Conservation (phyloP, 2,329 filamentous ascomycete species). For the Fusarium acutatum region DNA sequence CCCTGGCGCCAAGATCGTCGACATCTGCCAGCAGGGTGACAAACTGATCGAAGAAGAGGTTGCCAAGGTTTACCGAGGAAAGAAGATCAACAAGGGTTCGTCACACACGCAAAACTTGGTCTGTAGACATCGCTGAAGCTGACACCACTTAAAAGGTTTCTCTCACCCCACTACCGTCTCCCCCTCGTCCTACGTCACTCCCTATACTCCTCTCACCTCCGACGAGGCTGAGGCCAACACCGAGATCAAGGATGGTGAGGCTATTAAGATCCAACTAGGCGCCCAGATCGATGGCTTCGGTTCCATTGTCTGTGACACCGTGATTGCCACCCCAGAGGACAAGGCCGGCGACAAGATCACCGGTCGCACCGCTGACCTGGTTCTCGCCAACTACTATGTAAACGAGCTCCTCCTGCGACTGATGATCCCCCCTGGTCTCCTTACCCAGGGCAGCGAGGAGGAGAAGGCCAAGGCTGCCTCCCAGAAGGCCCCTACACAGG, state of each 20-base stretch:
- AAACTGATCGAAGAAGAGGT: constrained; percentile 94
- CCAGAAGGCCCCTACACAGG: constrained; percentile 83
- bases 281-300: constrained; percentile 98
- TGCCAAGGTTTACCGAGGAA: constrained; percentile 96
- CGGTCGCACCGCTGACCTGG: constrained; percentile 83
- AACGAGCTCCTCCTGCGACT: constrained; percentile 93
- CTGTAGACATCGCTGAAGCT: constrained; percentile 29
- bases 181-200: constrained; percentile 91
- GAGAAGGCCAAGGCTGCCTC: constrained; percentile 92
- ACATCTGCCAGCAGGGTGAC: constrained; percentile 95
- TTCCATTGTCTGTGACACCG: constrained; percentile 93
- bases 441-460: constrained; percentile 86
- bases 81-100: constrained; percentile 92
- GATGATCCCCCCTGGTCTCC: constrained; percentile 88
- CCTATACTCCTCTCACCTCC: constrained; percentile 90
- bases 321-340: constrained; percentile 74
- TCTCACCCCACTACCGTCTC: constrained; percentile 95
- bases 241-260: constrained; percentile 83
- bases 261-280: constrained; percentile 98
- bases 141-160: constrained; percentile 67
- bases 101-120: constrained; percentile 25
- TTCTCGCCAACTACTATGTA: constrained; percentile 91
- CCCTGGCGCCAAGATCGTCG: constrained; percentile 90
- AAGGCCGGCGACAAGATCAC: constrained; percentile 71
- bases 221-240: constrained; percentile 85